These are phyloP conservation scores for Flaveria trinervia DNA, from an alignment of 129 eudicot species.

Conservation along the genomic window DNA sequence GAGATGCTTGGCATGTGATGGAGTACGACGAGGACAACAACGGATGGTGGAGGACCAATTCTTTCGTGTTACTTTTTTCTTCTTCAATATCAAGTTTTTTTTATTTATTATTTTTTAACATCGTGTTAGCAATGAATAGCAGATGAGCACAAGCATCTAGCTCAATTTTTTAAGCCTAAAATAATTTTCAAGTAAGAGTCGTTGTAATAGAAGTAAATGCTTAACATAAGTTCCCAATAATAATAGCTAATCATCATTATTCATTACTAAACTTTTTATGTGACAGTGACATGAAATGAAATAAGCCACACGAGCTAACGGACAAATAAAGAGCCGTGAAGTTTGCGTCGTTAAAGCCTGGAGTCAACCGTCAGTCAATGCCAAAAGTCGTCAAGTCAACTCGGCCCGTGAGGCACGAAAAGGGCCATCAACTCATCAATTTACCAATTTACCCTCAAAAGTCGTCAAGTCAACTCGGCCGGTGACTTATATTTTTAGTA, in stretches of 20 bases:
- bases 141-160: too few species aligned
- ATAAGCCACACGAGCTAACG: slow-evolving; percentile 14
- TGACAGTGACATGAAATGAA: background rate
- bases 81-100: background rate
- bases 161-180: too few species aligned
- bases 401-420: slow-evolving; percentile 30
- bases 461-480: too few species aligned
- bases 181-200: too few species aligned
- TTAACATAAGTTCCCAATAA: too few species aligned
- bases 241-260: too few species aligned
- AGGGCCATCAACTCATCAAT: background rate
- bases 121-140: too few species aligned
- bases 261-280: too few species aligned
- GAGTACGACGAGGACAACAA: background rate
- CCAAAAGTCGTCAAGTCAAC: slow-evolving; percentile 34
- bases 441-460: slow-evolving; percentile 16
- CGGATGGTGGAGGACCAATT: background rate
- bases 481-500: background rate
- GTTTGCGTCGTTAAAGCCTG: slow-evolving; percentile 23
- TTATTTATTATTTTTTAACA: too few species aligned
- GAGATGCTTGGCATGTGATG: background rate
- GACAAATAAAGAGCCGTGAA: slow-evolving; percentile 39
- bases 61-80: background rate
- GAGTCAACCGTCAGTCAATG: slow-evolving; percentile 25
- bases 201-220: too few species aligned